Percentiles rank a stretch among this genome's conserved stretches.
phyloP scores from a whole-genome alignment of 805 yeast genomes.

The Wilhelminamyces savonicus region DNA sequence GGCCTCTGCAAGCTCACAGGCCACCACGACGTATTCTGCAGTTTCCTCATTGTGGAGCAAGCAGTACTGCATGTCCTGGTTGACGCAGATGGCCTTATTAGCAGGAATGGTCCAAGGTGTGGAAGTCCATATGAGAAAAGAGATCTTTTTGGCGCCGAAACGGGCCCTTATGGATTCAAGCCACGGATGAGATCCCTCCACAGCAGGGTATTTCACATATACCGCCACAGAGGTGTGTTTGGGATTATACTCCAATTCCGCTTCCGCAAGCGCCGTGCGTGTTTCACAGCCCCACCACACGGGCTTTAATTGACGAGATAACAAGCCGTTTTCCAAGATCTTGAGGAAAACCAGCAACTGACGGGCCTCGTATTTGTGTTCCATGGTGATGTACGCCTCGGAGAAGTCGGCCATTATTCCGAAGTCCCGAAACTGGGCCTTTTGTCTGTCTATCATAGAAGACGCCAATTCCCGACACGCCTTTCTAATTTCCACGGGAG shows the following conservation, averaged over 20 bases:
- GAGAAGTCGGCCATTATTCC: constrained; percentile 84
- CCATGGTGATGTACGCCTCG: constrained; percentile 66
- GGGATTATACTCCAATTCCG: constrained; percentile 84
- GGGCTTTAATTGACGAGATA: constrained; percentile 85
- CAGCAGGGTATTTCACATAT: constrained; percentile 57
- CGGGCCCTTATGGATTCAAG: constrained; percentile 1
- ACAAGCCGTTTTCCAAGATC: constrained; percentile 58
- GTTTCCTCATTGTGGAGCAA: constrained; percentile 21
- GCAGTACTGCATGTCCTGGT: constrained; percentile 53
- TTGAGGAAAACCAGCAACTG: constrained; percentile 68
- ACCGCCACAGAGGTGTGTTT: constrained; percentile 64
- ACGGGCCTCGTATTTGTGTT: constrained; percentile 61
- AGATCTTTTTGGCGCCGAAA: constrained; percentile 6
- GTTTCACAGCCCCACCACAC: constrained; percentile 98
- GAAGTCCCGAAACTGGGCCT: constrained; percentile 54
- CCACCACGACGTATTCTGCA: constrained; percentile 51
- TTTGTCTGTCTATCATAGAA: constrained; percentile 60
- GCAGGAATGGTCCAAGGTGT: constrained; percentile 97
- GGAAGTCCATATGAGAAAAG: constrained; percentile 85
- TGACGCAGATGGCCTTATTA: constrained; percentile 75
- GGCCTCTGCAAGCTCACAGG: constrained; percentile 38
- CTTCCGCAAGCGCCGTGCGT: constrained; percentile 91
- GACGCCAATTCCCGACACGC: constrained; percentile 65
- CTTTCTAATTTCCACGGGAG: constrained; percentile 50
- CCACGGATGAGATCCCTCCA: constrained; percentile 1